Evolutionary conservation across 208 protist species (phyloP).

Genomic region (Trypanosoma boissoni): DNA sequence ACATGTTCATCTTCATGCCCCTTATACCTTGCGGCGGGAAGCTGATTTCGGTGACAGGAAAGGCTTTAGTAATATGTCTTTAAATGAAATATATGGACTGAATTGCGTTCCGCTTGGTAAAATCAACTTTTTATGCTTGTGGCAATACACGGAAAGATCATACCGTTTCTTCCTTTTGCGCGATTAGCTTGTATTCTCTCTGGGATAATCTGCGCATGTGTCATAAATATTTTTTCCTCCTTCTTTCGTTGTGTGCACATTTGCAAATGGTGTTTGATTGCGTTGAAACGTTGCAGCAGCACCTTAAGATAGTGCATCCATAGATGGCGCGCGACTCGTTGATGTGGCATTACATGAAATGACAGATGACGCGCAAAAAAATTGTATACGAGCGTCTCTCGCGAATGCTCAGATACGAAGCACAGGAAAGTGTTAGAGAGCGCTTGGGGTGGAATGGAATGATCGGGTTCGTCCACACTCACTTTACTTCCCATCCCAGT

Average conservation of each 20-base stretch:
- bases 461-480: neutral
- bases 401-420: slow-evolving; percentile 45
- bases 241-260: slow-evolving; percentile 35
- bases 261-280: slow-evolving; percentile 27
- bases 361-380: slow-evolving; percentile 4
- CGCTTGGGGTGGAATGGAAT: neutral
- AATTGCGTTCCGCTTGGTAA: slow-evolving; percentile 44
- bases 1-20: slow-evolving; percentile 39
- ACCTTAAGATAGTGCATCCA: neutral
- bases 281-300: slow-evolving; percentile 13
- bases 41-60: slow-evolving; percentile 1
- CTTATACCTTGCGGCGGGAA: slow-evolving; percentile 41
- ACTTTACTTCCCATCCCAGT: neutral
- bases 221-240: slow-evolving; percentile 48
- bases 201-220: slow-evolving; percentile 32
- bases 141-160: slow-evolving; percentile 25
- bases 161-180: slow-evolving; percentile 19
- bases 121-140: slow-evolving; percentile 31
- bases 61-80: slow-evolving; percentile 24
- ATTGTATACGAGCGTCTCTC: slow-evolving; percentile 14
- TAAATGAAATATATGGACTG: slow-evolving; percentile 34
- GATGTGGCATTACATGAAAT: neutral
- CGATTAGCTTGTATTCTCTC: slow-evolving; percentile 28
- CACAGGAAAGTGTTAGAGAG: slow-evolving; percentile 13
- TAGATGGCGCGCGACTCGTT: neutral